These are phyloP conservation scores for Globisporangium emineosum DNA, from an alignment of 352 stramenopile genomes.

Conservation along the genomic window DNA sequence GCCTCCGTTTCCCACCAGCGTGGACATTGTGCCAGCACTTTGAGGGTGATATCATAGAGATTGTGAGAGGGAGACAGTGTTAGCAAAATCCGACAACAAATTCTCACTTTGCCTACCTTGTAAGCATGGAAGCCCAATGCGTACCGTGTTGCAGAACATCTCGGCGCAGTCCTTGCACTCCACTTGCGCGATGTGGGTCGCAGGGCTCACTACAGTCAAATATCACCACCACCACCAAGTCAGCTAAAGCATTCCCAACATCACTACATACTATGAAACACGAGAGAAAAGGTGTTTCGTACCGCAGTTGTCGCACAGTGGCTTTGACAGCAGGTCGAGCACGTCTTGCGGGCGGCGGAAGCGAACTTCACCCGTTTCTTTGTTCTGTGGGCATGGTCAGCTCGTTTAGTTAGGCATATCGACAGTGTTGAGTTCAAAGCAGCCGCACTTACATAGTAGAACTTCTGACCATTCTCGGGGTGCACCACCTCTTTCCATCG, in stretches of 20 bases:
- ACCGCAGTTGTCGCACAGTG: slow-evolving; percentile 90
- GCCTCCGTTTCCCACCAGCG: slow-evolving; percentile 66
- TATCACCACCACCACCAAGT: not conserved
- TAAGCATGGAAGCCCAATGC: not conserved
- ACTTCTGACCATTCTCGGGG: slow-evolving; percentile 61
- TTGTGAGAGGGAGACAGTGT: not conserved
- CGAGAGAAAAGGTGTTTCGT: not conserved
- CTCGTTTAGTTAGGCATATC: slow-evolving; percentile 1
- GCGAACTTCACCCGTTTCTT: slow-evolving; percentile 90
- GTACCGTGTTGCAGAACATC: slow-evolving; percentile 82
- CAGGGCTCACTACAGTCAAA: slow-evolving; percentile 12
- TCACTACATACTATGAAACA: not conserved
- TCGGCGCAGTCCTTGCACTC: slow-evolving; percentile 91
- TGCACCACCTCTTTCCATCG: slow-evolving; percentile 92
- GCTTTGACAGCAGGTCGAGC: slow-evolving; percentile 87
- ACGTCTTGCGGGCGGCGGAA: slow-evolving; percentile 90
- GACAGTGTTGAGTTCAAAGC: not conserved
- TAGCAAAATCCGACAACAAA: not conserved
- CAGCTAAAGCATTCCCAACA: slow-evolving; percentile 3
- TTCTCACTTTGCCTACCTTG: not conserved
- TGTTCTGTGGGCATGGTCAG: slow-evolving; percentile 55
- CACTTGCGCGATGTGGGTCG: slow-evolving; percentile 45
- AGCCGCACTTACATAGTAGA: slow-evolving; percentile 84
- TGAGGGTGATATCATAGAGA: not conserved
- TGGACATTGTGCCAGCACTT: slow-evolving; percentile 89